Evolutionary conservation across 345 rosid species (phyloP), one percentile per base, ranked within the genome.

Genomic region (Adansonia digitata): DNA sequence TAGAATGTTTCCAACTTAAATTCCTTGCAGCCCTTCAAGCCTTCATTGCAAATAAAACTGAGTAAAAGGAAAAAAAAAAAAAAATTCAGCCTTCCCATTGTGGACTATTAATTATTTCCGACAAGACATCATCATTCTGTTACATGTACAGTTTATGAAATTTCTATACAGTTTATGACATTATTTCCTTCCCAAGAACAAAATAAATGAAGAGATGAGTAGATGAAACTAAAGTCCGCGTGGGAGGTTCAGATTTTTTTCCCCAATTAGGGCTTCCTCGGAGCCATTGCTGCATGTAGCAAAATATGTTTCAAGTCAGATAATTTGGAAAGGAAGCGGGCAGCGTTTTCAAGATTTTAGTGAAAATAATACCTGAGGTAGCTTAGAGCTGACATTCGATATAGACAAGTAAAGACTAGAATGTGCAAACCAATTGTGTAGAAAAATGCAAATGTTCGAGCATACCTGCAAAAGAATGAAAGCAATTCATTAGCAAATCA

Each of bases 311-410:
- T 0, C 0, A 2, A 29, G 39, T 65, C 43, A 24, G 51, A 49
- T 22, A 51, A 26, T 17, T 29, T 7, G 26, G 18, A 20, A 29
- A 51, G 40, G 6, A 61, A 13, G 27, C 5, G 29, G 0, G 3
- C 63, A 29, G 37, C n/a, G 42, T 43, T 48, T 46, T 75, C 9
- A 31, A n/a, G n/a, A n/a, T n/a, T n/a, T n/a, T n/a, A n/a, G n/a
- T n/a, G n/a, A n/a, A n/a, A n/a, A n/a, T n/a, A n/a, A n/a, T 79
- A 92, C 98, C 98, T 86, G 59, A 91, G 89, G 65, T 94, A 85
- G 85, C 98, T 94, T 81, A 86, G 85, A 74, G 98, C 95, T n/a
- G 98, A 93, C 99, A 93, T 92, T 59, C 97, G 86, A 86, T 95
- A 95, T 62, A 91, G 97, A 84, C 99, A 91, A 56, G 96, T 85